Conservation (phyloP, 345 rosid species). For the Citrus sinensis region DNA sequence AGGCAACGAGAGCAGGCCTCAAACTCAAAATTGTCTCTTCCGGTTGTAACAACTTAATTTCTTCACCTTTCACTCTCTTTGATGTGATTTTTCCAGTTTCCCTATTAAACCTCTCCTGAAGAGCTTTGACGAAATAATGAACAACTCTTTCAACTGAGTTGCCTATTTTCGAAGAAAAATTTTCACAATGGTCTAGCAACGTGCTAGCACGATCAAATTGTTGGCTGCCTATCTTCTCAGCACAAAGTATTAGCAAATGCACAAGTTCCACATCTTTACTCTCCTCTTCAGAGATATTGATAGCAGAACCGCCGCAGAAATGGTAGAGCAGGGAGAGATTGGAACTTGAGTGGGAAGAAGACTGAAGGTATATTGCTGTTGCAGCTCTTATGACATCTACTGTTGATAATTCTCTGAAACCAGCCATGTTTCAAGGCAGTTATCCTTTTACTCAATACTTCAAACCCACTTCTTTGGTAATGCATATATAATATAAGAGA, state of each 20-base stretch:
- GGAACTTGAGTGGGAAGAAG: background rate
- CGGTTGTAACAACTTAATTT: background rate
- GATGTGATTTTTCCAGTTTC: constrained; percentile 11
- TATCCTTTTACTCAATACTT: too few relatives aligned
- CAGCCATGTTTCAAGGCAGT: background rate
- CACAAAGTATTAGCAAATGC: background rate
- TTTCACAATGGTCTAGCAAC: background rate
- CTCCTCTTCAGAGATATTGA: background rate
- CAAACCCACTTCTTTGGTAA: too few relatives aligned
- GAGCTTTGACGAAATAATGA: background rate
- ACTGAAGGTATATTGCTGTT: background rate
- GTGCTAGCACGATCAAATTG: background rate
- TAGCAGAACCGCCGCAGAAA: background rate
- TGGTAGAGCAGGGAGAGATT: background rate
- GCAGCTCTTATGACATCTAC: background rate
- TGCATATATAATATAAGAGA: too few relatives aligned
- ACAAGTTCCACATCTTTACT: background rate
- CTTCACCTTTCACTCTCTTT: background rate
- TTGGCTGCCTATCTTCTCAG: background rate
- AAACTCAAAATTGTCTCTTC: background rate
- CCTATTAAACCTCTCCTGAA: constrained; percentile 18
- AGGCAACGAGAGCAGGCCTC: background rate
- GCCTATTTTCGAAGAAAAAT: background rate
- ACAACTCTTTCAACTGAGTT: background rate
- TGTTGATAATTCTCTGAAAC: background rate